Base-by-base conservation (phyloP, 805 yeast species). In the Pichia sporocuriosa region DNA sequence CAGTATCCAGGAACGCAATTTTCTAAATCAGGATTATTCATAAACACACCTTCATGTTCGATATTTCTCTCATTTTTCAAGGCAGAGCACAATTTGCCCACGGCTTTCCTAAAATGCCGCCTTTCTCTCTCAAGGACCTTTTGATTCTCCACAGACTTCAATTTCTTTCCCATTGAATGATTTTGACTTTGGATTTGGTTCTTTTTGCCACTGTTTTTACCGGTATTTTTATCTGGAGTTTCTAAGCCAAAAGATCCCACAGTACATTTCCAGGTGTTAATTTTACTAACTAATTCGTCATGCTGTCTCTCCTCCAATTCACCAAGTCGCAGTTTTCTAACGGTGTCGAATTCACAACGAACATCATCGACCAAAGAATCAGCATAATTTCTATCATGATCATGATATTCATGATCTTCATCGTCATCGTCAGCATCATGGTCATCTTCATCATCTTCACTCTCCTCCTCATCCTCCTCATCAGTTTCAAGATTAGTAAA, bases 391-490 rank as follows among this genome's bases (percentile, higher is more conserved):
- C 50, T 52, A n/a, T 56, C 55, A 19, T 61, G 58, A 10, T 55
- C 53, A 32, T 58, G 61, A 23, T 58, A 6, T 4, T 32, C 30
- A n/a, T 30, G 48, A 29, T 56, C 57, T 8, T 52, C 54, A 13
- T 57, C 56, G 21, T 60, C 61, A 13, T 54, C 53, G 31, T 61
- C 63, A 25, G 58, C 59, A 32, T 52, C 58, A 16, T 50, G 54
- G 0, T 46, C 54, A 2, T 53, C 50, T 2, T 35, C 37, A 25
- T 17, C 25, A n/a, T 33, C 38, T 3, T 22, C 21, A 13, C 22
- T 33, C 16, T 26, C 22, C 4, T 6, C 20, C 3, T 24, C 35
- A 25, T 25, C 35, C 6, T 23, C 28, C 3, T 38, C 27, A 12
- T 35, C 32, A 38, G n/a, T 19, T 7, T 27, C 40, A 29, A n/a